These are phyloP conservation scores for Pythium pectinolyticum DNA, from an alignment of 352 stramenopile genomes.

Conservation along the genomic window DNA sequence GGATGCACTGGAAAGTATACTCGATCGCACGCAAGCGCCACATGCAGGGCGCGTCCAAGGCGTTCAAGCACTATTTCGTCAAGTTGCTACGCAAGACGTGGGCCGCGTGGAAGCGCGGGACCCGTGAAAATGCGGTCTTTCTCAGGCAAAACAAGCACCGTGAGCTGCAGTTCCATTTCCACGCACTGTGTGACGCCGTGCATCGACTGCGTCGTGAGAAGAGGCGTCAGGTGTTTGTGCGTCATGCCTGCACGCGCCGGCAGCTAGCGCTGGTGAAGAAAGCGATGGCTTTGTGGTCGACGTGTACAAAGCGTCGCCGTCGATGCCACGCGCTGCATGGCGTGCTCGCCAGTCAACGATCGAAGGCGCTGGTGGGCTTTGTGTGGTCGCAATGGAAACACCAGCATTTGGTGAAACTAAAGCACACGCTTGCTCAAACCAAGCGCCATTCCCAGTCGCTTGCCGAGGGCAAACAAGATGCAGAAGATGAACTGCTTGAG, in stretches of 20 bases:
- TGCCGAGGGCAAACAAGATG: constrained; percentile 39
- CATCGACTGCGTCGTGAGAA: constrained; percentile 22
- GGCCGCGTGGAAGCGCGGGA: constrained; percentile 46
- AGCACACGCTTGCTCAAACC: constrained; percentile 21
- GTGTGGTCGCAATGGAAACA: constrained; percentile 51
- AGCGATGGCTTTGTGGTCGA: constrained; percentile 29
- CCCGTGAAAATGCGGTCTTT: constrained; percentile 38
- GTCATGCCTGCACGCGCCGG: constrained; percentile 15
- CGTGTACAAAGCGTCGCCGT: constrained; percentile 19
- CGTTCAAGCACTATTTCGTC: constrained; percentile 74
- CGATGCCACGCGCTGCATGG: constrained; percentile 25
- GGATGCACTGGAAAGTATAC: constrained; percentile 81
- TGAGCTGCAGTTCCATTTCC: constrained; percentile 48
- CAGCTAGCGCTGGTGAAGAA: constrained; percentile 26
- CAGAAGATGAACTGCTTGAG: constrained; percentile 48
- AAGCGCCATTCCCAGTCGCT: constrained; percentile 18
- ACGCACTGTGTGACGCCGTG: constrained; percentile 45
- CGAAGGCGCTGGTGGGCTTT: constrained; percentile 17
- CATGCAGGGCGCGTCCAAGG: constrained; percentile 67
- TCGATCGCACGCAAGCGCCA: constrained; percentile 64
- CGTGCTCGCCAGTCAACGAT: constrained; percentile 24
- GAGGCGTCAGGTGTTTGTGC: constrained; percentile 17
- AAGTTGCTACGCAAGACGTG: constrained; percentile 63
- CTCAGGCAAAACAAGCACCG: constrained; percentile 50
- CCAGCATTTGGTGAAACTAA: constrained; percentile 22